Evolutionary conservation across 2,329 filamentous ascomycete genomes (phyloP).

Genomic region (Rosellinia necatrix): DNA sequence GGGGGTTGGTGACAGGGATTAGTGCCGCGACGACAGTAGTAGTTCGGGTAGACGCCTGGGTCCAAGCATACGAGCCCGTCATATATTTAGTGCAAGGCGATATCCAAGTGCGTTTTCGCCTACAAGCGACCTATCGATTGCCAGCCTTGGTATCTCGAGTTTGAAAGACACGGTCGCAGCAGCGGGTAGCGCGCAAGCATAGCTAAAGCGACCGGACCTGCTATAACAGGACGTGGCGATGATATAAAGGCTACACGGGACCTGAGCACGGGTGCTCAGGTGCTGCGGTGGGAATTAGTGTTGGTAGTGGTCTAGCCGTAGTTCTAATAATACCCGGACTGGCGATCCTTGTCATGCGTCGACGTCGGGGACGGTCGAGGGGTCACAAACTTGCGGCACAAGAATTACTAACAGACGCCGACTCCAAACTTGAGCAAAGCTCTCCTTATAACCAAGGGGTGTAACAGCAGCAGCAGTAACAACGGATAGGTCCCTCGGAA

Average conservation of each 20-base stretch:
- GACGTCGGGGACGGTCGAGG: neutral
- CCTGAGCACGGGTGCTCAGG: neutral
- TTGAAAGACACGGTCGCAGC: too few species aligned
- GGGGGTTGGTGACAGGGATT: neutral
- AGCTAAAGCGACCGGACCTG: neutral
- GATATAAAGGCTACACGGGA: neutral
- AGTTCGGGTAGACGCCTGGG: neutral
- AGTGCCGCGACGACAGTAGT: conserved; percentile 6
- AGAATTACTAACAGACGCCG: neutral
- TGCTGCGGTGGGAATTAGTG: conserved; percentile 11
- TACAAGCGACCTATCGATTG: neutral
- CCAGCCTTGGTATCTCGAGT: neutral
- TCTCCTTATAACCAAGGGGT: neutral
- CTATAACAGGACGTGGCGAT: too few species aligned
- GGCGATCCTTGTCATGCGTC: neutral
- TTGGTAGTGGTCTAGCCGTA: conserved; percentile 10
- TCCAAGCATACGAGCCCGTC: conserved; percentile 16
- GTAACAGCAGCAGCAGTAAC: neutral
- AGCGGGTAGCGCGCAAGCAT: neutral
- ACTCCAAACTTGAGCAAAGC: neutral
- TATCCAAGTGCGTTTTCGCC: neutral
- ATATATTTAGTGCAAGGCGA: conserved; percentile 7
- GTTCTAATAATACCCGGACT: neutral
- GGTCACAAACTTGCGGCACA: neutral
- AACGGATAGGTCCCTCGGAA: neutral